Base-by-base conservation (phyloP, 164 flowering plant species). In the Tetracentron sinense region DNA sequence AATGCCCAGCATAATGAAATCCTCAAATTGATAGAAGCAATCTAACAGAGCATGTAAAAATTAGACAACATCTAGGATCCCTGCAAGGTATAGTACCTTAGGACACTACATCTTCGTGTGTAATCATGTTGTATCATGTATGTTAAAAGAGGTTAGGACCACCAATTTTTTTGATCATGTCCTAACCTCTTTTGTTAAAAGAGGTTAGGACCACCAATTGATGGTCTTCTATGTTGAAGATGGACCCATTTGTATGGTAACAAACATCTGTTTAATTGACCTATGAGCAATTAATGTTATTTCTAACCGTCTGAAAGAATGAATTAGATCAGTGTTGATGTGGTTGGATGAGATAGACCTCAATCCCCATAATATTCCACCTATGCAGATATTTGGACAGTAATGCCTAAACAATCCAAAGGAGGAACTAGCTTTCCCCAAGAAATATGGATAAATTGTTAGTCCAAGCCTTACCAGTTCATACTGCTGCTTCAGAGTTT, bases 401-500 rank as follows among this genome's bases (percentile, higher is more conserved):
- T n/a, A n/a, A n/a, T n/a, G n/a, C n/a, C 8, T 4, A 33, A 33
- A 33, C 38, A 4, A 33, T 33, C 38, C 8, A 8, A 8, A 33
- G 38, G 38, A n/a, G n/a, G 44, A 38, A 38, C 4, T 16, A 38
- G 44, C 8, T 0, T 28, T 30, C n/a, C 46, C 46, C 26, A 21
- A 38, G 1, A 27, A 53, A 53, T 7, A 26, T 10, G 27, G 14
- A 27, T 4, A 53, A 61, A 35, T 42, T n/a, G n/a, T 19, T 7
- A 50, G 64, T 22, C 26, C 15, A 19, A 0, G 21, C 62, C 72
- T 77, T 79, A 90, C 98, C 93, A 87, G 79, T 62, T 84, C 74
- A 76, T 92, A 92, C 58, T 92, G 98, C 78, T 90, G 98, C 77
- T 76, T 78, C 82, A 92, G 64, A 67, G 86, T 75, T 75, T 92